Percentiles rank a stretch among this genome's conserved stretches.
Evolutionary conservation across 2,329 filamentous ascomycete species (phyloP).

Genomic region (Paracoccidioides lutzii): DNA sequence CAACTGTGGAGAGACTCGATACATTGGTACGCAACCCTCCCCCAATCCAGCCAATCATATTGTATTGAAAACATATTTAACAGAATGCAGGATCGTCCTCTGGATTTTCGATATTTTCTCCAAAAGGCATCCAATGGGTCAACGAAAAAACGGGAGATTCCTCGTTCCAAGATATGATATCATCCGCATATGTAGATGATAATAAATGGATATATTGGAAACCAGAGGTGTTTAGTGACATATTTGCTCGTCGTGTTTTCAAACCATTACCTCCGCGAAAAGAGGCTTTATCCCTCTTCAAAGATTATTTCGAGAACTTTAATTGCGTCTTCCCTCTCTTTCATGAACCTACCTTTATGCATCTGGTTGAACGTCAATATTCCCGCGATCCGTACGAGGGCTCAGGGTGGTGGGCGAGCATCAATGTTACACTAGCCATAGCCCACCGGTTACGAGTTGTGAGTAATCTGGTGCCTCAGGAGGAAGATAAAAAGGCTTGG

Average conservation of each 20-base stretch:
- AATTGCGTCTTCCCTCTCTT: conserved; percentile 98
- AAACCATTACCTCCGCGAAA: conserved; percentile 68
- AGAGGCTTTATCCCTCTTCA: conserved; percentile 77
- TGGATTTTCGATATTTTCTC: conserved; percentile 96
- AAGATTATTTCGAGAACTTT: conserved; percentile 96
- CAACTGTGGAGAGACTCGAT: conserved; percentile 84
- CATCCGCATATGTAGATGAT: conserved; percentile 77
- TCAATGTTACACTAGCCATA: conserved; percentile 90
- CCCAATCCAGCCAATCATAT: not conserved
- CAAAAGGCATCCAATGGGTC: conserved; percentile 96
- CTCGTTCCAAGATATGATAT: conserved; percentile 91
- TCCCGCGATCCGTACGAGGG: conserved; percentile 84
- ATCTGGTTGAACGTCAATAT: conserved; percentile 87
- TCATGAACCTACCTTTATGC: conserved; percentile 97
- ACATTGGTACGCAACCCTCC: conserved; percentile 58
- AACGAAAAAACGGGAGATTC: conserved; percentile 94
- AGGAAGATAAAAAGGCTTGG: conserved; percentile 92
- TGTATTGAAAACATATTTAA: conserved; percentile 14
- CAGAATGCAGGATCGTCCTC: conserved; percentile 70
- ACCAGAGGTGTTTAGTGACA: conserved; percentile 87
- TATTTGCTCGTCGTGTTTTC: conserved; percentile 77
- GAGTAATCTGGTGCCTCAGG: conserved; percentile 80
- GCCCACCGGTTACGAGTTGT: conserved; percentile 85
- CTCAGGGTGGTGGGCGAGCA: conserved; percentile 95
- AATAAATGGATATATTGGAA: conserved; percentile 98